Evolutionary conservation across 345 rosid genomes (phyloP).

Genomic region (Streptanthus diversifolius): DNA sequence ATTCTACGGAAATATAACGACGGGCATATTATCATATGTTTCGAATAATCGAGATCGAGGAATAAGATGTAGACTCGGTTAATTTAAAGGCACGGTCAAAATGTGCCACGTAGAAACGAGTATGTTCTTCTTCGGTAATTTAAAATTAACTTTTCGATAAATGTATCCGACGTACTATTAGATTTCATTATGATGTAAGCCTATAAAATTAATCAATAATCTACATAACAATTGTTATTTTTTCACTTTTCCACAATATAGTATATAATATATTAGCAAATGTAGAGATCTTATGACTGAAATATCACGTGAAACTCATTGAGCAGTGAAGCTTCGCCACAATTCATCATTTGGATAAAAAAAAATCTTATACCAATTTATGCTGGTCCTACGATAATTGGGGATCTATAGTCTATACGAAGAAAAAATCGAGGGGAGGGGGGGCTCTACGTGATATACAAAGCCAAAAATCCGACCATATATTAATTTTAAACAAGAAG

Average conservation of each 20-base stretch:
- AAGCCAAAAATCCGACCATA: neutral
- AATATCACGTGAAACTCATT: neutral
- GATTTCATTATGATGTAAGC: neutral
- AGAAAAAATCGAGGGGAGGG: no score
- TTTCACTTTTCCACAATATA: neutral
- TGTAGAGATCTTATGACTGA: neutral
- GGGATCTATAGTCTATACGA: neutral
- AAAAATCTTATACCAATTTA: no score
- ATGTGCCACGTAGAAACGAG: neutral
- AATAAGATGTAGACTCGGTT: slow-evolving; percentile 5
- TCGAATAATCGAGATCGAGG: neutral
- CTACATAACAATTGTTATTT: neutral
- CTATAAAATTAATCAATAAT: neutral
- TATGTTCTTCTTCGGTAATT: neutral
- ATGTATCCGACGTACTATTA: neutral
- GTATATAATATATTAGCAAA: neutral
- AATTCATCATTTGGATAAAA: neutral
- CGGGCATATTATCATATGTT: neutral
- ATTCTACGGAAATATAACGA: neutral
- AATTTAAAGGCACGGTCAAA: neutral
- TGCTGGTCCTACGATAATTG: neutral
- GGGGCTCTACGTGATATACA: neutral
- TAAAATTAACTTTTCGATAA: neutral
- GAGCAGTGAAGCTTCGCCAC: neutral
- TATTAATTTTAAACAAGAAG: neutral